Evolutionary conservation across 2,329 filamentous ascomycete genomes (phyloP).

Genomic region (Paramyrothecium roridum): DNA sequence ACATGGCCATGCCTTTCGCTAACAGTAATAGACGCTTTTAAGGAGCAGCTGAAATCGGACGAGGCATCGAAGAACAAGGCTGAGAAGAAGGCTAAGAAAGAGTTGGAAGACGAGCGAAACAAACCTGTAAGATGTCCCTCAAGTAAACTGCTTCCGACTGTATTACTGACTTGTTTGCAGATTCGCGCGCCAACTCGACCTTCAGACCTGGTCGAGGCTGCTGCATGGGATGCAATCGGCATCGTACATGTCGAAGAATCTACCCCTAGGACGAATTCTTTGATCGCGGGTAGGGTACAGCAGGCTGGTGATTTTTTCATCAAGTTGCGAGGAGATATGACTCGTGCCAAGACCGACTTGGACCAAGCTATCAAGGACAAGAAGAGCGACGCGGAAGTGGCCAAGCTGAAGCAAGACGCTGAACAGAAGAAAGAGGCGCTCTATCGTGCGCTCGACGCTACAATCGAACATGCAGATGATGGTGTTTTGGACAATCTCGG

Average conservation of each 20-base stretch:
- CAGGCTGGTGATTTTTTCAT: conserved; percentile 49
- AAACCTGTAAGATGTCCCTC: conserved; percentile 30
- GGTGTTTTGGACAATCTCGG: conserved; percentile 56
- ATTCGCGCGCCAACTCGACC: conserved; percentile 42
- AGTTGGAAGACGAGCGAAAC: conserved; percentile 34
- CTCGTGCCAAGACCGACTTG: conserved; percentile 40
- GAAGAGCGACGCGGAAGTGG: conserved; percentile 29
- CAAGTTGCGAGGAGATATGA: conserved; percentile 44
- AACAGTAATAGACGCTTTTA: conserved; percentile 32
- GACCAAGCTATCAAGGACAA: conserved; percentile 42
- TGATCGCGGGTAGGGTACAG: conserved; percentile 46
- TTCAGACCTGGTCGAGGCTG: conserved; percentile 40
- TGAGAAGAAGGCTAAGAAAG: conserved; percentile 41
- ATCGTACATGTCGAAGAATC: conserved; percentile 44
- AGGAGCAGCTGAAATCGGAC: conserved; percentile 43
- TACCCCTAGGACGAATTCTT: conserved; percentile 30
- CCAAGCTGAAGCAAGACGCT: conserved; percentile 36
- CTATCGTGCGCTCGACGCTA: conserved; percentile 49
- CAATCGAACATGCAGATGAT: conserved; percentile 51
- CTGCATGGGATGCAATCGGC: conserved; percentile 51
- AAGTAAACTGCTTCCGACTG: neutral
- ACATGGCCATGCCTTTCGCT: neutral
- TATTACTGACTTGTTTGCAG: conserved; percentile 14
- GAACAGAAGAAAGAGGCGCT: conserved; percentile 46
- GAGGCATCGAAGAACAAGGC: conserved; percentile 43